Percentiles rank a stretch among this genome's conserved stretches.
phyloP scores from a whole-genome alignment of 495 filamentous ascomycete species.

The Bathelium albidoporum region DNA sequence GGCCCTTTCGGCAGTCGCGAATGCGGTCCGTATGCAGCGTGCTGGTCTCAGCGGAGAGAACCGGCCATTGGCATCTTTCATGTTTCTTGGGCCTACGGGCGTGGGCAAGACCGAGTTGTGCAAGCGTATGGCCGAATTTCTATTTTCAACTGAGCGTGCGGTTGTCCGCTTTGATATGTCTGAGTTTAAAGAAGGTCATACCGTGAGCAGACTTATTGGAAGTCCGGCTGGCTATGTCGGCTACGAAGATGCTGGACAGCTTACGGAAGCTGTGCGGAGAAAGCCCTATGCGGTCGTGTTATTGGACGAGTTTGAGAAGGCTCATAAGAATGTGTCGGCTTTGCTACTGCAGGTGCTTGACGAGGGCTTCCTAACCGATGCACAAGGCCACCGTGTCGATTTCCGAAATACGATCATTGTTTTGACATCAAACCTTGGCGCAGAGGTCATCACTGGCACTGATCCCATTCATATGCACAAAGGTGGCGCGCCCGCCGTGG shows the following conservation, averaged over 20 bases:
- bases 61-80: constrained; percentile 84
- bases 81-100: constrained; percentile 94
- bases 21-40: constrained; percentile 88
- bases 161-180: constrained; percentile 95
- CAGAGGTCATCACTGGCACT: constrained; percentile 56
- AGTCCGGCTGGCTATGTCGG: constrained; percentile 89
- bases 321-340: constrained; percentile 87
- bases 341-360: constrained; percentile 93
- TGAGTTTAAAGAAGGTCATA: constrained; percentile 97
- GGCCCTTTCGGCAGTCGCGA: constrained; percentile 78
- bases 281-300: constrained; percentile 93
- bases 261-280: constrained; percentile 88
- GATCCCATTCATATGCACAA: constrained; percentile 47
- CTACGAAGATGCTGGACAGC: constrained; percentile 92
- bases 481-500: constrained; percentile 12
- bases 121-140: constrained; percentile 87
- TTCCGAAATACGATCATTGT: constrained; percentile 96
- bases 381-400: constrained; percentile 91
- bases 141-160: constrained; percentile 84
- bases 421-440: constrained; percentile 85
- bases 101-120: constrained; percentile 96
- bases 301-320: constrained; percentile 97
- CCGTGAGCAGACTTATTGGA: constrained; percentile 84
- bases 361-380: constrained; percentile 90
- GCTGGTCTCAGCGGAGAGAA: constrained; percentile 88